A percentile compares a stretch with the other conserved stretches of the same genome.
phyloP scores from a whole-genome alignment of 228 moss, liverwort and hornwort species.

The Sphagnum fallax region DNA sequence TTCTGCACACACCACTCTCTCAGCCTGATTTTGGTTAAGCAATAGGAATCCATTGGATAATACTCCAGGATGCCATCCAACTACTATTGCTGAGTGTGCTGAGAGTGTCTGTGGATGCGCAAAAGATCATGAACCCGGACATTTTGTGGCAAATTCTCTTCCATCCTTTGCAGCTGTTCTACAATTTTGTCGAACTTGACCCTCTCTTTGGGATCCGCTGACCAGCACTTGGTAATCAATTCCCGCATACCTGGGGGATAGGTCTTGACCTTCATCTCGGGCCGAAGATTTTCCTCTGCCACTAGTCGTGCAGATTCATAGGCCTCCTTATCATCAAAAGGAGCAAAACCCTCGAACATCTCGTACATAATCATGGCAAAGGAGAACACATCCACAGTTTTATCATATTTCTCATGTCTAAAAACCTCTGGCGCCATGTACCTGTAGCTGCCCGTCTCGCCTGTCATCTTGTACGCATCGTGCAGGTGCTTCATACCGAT shows the following conservation, averaged over 20 bases:
- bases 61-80: too few relatives aligned
- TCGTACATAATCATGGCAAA: slow-evolving; percentile 78
- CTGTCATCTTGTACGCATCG: slow-evolving; percentile 90
- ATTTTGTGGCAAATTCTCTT: slow-evolving; percentile 11
- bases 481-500: slow-evolving; percentile 49
- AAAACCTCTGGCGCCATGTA: slow-evolving; percentile 43
- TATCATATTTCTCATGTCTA: slow-evolving; percentile 48
- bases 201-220: slow-evolving; percentile 16
- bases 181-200: slow-evolving; percentile 55
- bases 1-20: too few relatives aligned
- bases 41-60: too few relatives aligned
- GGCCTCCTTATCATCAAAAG: slow-evolving; percentile 59
- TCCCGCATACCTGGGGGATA: slow-evolving; percentile 45
- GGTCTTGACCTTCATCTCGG: slow-evolving; percentile 18
- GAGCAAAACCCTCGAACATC: slow-evolving; percentile 77
- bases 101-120: slow-evolving; percentile 25
- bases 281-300: slow-evolving; percentile 31
- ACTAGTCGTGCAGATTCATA: slow-evolving; percentile 62
- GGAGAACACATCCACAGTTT: slow-evolving; percentile 79
- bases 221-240: slow-evolving; percentile 61
- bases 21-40: too few relatives aligned
- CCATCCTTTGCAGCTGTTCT: slow-evolving; percentile 37
- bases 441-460: slow-evolving; percentile 92
- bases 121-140: slow-evolving; percentile 34
- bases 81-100: not conserved